Percentiles rank a stretch among this genome's conserved stretches.
phyloP scores from a whole-genome alignment of 2,329 filamentous ascomycete genomes.

The Pezicula neosporulosa region DNA sequence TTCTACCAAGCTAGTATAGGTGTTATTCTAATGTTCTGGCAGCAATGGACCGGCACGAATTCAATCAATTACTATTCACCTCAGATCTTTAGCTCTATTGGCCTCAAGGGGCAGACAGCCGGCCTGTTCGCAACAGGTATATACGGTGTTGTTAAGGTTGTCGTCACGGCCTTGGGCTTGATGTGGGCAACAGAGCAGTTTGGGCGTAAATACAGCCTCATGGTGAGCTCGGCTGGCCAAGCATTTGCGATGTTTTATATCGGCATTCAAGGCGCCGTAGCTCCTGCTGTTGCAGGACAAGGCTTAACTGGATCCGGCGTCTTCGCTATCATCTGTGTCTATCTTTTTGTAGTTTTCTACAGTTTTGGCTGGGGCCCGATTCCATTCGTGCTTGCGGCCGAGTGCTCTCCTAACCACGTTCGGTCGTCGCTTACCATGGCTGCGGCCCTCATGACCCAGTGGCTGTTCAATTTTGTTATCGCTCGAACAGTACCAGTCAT shows the following conservation, averaged over 20 bases:
- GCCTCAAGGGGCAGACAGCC: slow-evolving; percentile 48
- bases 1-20: not conserved
- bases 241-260: too few relatives aligned
- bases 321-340: slow-evolving; percentile 4
- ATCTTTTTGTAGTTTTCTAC: slow-evolving; percentile 33
- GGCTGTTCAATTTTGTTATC: slow-evolving; percentile 20
- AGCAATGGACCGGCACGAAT: slow-evolving; percentile 67
- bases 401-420: slow-evolving; percentile 31
- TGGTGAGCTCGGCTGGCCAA: not conserved
- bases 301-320: too few relatives aligned
- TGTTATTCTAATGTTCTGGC: slow-evolving; percentile 25
- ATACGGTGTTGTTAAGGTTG: slow-evolving; percentile 51
- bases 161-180: slow-evolving; percentile 36
- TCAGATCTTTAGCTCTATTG: slow-evolving; percentile 50
- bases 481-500: slow-evolving; percentile 20
- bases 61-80: slow-evolving; percentile 57
- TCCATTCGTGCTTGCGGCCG: slow-evolving; percentile 34
- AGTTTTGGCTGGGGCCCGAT: slow-evolving; percentile 41
- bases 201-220: slow-evolving; percentile 45
- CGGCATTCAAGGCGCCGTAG: slow-evolving; percentile 31
- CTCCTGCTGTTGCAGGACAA: slow-evolving; percentile 24
- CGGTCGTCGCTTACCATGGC: slow-evolving; percentile 11
- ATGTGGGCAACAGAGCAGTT: slow-evolving; percentile 55
- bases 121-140: slow-evolving; percentile 52
- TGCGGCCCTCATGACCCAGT: slow-evolving; percentile 18